phyloP scores from a whole-genome alignment of 768 basidiomycete genomes.

The Tricholomella constricta region DNA sequence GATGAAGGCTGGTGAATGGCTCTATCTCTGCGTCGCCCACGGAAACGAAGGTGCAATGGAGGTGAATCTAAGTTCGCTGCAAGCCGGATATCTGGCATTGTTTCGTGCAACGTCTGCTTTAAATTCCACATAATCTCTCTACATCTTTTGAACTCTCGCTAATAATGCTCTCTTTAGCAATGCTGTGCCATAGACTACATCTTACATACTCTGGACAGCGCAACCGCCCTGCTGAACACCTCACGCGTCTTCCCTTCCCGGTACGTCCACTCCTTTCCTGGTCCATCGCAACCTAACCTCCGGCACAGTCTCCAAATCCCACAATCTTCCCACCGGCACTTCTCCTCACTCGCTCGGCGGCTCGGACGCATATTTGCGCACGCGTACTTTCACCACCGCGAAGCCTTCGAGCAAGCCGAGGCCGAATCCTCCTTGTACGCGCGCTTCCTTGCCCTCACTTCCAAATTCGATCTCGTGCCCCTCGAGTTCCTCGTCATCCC shows the following conservation, averaged over 20 bases:
- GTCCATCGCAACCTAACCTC: not conserved
- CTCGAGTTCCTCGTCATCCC: constrained; percentile 84
- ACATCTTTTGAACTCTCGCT: not conserved
- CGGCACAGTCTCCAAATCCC: constrained; percentile 74
- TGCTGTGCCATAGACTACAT: constrained; percentile 99
- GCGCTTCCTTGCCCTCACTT: constrained; percentile 83
- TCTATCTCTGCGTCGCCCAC: constrained; percentile 94
- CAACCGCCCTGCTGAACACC: constrained; percentile 89
- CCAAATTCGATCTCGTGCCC: constrained; percentile 80
- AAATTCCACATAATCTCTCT: not conserved
- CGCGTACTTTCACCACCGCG: constrained; percentile 93
- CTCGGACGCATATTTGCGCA: constrained; percentile 96
- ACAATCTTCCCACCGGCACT: constrained; percentile 79
- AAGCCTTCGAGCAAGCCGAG: constrained; percentile 87
- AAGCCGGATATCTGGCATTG: not conserved
- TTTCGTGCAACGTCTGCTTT: not conserved
- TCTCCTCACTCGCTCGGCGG: constrained; percentile 85
- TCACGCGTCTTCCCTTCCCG: constrained; percentile 90
- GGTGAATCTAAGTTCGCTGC: constrained; percentile 46
- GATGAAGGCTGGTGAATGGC: constrained; percentile 99
- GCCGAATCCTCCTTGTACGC: constrained; percentile 89
- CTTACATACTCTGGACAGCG: constrained; percentile 89
- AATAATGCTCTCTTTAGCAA: constrained; percentile 50
- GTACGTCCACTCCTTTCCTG: constrained; percentile 38
- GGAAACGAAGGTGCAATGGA: constrained; percentile 87